Evolutionary conservation across 768 basidiomycete species (phyloP), one percentile per base, ranked within the genome.

Genomic region (Roridomyces roridus): DNA sequence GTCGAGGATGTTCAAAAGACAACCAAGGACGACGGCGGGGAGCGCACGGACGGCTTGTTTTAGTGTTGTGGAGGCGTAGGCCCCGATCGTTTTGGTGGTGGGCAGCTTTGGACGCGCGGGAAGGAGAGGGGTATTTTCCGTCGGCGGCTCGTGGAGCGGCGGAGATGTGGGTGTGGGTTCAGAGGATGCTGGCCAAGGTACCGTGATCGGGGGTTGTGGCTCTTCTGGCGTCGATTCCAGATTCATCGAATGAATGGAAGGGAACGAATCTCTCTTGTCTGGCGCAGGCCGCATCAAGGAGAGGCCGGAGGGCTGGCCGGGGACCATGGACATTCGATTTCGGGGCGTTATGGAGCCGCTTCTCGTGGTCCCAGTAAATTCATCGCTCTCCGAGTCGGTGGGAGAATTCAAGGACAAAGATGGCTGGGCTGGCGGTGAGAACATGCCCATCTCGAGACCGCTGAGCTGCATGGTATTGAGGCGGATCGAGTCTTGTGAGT

Each of bases 1-100:
- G 68, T 99, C 96, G 29, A 99, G 78, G 40, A 98, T 83, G 65
- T 98, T 98, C 54, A 98, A 75, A 34, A 98, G 71, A 62, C 85
- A 82, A 7, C 95, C 96, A 21, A 97, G 77, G 15, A 94, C 68
- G 4, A 96, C 93, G 0, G 94, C 91, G 1, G 96, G 95, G n/a
- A 96, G 64, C 0, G 86, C 79, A 45, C 68, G 72, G 5, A 82
- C 57, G 0, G 75, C 78, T 17, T 70, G 44, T 51, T 61, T 12
- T 59, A 67, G 46, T 65, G 67, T 48, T 65, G 62, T 52, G 67
- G 65, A 35, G 15, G 56, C 39, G 18, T 54, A 12, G 24, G 39
- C 43, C n/a, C 49, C 17, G 39, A 65, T 42, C 18, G 49, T 55
- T 51, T 65, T 57, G 39, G 55, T n/a, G 6, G 36, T 62, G 28